Evolutionary conservation across 2,329 filamentous ascomycete species (phyloP).

Genomic region (Verruconis gallopava): DNA sequence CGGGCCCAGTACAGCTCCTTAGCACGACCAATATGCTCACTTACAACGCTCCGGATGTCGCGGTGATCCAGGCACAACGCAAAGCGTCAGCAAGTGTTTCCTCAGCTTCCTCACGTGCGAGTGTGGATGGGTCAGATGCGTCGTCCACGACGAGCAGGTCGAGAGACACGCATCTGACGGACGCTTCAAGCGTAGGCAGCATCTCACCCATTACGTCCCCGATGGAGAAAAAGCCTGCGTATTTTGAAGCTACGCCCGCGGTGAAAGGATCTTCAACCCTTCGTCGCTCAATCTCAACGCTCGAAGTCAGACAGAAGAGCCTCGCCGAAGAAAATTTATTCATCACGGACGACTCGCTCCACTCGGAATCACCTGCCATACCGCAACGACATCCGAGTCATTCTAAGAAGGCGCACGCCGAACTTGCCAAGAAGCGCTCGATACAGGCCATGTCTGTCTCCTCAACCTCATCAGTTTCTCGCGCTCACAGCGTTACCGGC

Average conservation of each 20-base stretch:
- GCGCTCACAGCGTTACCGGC: slow-evolving; percentile 33
- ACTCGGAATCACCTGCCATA: slow-evolving; percentile 45
- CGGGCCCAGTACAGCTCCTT: slow-evolving; percentile 70
- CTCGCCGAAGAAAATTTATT: slow-evolving; percentile 18
- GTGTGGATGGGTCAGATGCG: slow-evolving; percentile 60
- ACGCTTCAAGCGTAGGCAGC: slow-evolving; percentile 20
- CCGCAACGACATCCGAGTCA: slow-evolving; percentile 73
- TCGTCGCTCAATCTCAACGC: slow-evolving; percentile 24
- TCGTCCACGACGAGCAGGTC: slow-evolving; percentile 35
- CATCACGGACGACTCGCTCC: slow-evolving; percentile 30
- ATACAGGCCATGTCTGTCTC: slow-evolving; percentile 24
- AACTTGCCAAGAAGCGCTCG: slow-evolving; percentile 56
- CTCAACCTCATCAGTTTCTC: background rate
- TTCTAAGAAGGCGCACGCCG: slow-evolving; percentile 75
- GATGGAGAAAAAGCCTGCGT: slow-evolving; percentile 6
- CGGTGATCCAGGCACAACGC: slow-evolving; percentile 12
- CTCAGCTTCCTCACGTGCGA: slow-evolving; percentile 39
- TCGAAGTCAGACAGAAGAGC: slow-evolving; percentile 19
- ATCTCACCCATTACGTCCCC: slow-evolving; percentile 17
- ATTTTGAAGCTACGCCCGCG: background rate
- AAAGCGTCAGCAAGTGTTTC: slow-evolving; percentile 30
- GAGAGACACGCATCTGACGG: slow-evolving; percentile 31
- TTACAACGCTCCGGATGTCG: slow-evolving; percentile 81
- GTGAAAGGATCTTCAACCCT: background rate
- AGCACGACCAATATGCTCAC: slow-evolving; percentile 95